Conservation (phyloP, 768 basidiomycete genomes). For the Xerocomellus intermedius region DNA sequence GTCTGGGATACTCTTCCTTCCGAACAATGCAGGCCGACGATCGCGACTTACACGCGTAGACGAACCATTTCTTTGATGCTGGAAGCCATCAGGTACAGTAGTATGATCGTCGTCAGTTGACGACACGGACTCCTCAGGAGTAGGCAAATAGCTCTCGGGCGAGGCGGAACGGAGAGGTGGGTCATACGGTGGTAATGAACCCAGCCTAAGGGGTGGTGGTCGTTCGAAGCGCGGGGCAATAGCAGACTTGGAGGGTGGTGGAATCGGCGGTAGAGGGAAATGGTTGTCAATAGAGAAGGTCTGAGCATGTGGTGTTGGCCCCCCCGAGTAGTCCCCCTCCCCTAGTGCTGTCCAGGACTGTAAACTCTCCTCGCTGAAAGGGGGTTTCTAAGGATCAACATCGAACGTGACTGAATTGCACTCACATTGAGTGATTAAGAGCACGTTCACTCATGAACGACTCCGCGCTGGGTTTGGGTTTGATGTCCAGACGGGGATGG, state of each 20-base stretch:
- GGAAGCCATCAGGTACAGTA: slow-evolving; percentile 24
- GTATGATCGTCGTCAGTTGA: slow-evolving; percentile 46
- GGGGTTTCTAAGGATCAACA: slow-evolving; percentile 3
- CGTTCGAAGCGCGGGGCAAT: slow-evolving; percentile 34
- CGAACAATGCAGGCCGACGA: slow-evolving; percentile 39
- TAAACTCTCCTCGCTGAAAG: slow-evolving; percentile 38
- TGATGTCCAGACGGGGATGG: slow-evolving; percentile 32
- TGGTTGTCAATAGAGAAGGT: slow-evolving; percentile 64
- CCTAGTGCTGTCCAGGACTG: slow-evolving; percentile 46
- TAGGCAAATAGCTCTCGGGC: slow-evolving; percentile 54
- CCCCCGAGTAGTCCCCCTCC: slow-evolving; percentile 37
- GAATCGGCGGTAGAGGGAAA: slow-evolving; percentile 39
- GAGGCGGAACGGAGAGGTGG: slow-evolving; percentile 48
- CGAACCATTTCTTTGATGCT: slow-evolving; percentile 53
- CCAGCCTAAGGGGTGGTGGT: slow-evolving; percentile 50
- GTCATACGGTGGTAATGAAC: slow-evolving; percentile 42
- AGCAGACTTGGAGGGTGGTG: slow-evolving; percentile 26
- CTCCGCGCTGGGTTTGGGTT: slow-evolving; percentile 44
- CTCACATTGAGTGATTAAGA: slow-evolving; percentile 35
- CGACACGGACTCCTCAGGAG: slow-evolving; percentile 54
- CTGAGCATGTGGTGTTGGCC: slow-evolving; percentile 50
- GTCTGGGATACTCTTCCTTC: slow-evolving; percentile 88
- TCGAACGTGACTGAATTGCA: background rate
- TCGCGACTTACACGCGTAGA: slow-evolving; percentile 41
- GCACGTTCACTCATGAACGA: slow-evolving; percentile 46